Evolutionary conservation across 768 basidiomycete genomes (phyloP).

Genomic region (Hericium erinaceus): DNA sequence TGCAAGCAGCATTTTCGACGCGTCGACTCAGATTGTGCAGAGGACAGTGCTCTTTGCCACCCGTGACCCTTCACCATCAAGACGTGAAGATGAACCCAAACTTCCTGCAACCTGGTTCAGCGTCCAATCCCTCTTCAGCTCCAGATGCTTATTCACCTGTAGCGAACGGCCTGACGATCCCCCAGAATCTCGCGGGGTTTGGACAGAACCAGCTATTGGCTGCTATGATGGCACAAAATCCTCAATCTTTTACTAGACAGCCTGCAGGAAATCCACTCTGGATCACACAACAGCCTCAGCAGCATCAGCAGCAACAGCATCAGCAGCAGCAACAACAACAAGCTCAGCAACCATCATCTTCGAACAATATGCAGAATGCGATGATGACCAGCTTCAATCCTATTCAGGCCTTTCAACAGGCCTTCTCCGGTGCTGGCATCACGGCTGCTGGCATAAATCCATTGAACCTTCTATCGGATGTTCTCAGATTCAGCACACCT

Average conservation of each 20-base stretch:
- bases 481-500: conserved; percentile 34
- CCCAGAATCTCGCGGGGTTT: not conserved
- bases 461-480: conserved; percentile 6
- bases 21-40: too few relatives aligned
- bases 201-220: not conserved
- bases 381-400: not conserved
- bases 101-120: too few relatives aligned
- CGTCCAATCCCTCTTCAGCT: not conserved
- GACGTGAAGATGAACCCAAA: too few relatives aligned
- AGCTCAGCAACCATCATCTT: not conserved
- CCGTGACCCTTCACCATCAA: too few relatives aligned
- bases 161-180: not conserved
- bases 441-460: not conserved
- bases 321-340: not conserved
- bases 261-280: not conserved
- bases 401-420: not conserved
- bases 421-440: not conserved
- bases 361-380: not conserved
- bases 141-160: not conserved
- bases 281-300: not conserved
- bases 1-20: too few relatives aligned
- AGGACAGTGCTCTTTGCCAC: too few relatives aligned
- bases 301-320: not conserved
- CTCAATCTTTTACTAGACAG: not conserved
- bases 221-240: not conserved